Base-by-base conservation (phyloP, 352 stramenopile species). In the Blastocystis sp. region DNA sequence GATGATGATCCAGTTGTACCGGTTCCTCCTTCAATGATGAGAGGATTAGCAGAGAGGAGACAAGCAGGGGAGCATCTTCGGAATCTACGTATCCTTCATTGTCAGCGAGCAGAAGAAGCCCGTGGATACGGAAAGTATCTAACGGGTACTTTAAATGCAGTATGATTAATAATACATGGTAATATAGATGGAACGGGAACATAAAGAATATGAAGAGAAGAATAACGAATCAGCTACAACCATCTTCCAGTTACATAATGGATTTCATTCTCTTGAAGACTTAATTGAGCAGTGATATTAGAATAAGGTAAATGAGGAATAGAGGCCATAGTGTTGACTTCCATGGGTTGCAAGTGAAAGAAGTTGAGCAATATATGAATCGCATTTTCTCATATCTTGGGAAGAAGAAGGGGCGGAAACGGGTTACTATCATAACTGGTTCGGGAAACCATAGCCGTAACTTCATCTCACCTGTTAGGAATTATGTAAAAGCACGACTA, bases 71-170 rank as follows among this genome's bases (percentile, higher is more conserved):
- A 69, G 48, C 42, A 56, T 27, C 35, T 68, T 54, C 51, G 40
- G 51, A 84, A 84, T 44, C 48, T 68, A 35, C 48, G 48, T 22
- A 1, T 84, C 24, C 51, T 84, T 54, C 27, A 66, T 5, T 53
- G 51, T 17, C 30, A 27, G 48, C 51, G 73, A 17, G 24, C 48
- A 30, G 73, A 84, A 30, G 73, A 84, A 57, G 48, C 42, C 13
- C 73, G 73, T 11, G 56, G 73, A 22, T 68, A 84, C 30, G 73
- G 73, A 33, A 84, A 84, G 56, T 84, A 68, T 64, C 30, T 84
- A 2, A 60, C 51, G 2, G 17, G 44, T 17, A 84, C 73, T 3
- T 54, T 42, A 57, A 42, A 13, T 9, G 73, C 73, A 13, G 73
- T 84, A 44, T 33, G 30, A 2, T 54, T 15, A 17, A 0, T 17